Evolutionary conservation across 495 filamentous ascomycete species (phyloP), one percentile per base, ranked within the genome.

Genomic region (Penicillium robsamsonii): DNA sequence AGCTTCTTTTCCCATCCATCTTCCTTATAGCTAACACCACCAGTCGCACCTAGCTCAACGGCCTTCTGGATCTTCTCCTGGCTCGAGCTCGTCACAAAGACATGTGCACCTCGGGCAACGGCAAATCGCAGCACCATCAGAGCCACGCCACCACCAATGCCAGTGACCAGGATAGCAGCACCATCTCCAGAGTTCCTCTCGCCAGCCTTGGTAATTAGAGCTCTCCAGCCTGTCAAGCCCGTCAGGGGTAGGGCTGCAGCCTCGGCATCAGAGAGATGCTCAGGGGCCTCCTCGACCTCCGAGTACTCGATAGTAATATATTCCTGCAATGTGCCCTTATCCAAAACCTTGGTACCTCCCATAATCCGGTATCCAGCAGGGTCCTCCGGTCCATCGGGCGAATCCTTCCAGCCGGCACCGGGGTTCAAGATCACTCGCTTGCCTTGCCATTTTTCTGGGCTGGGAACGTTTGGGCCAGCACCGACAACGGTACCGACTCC

Each of bases 191-290:
- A 81, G 59, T 84, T 82, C 53, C 47, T 65, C 56, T 78, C 76
- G 0, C 76, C 81, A 35, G 77, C 80, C 66, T 93, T 97, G 2
- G 78, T 87, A 20, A 92, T 80, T 50, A 92, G 71, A 0, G 92
- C 92, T 33, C 92, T 76, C 88, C 89, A 97, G 11, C 78, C 92
- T n/a, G 92, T 97, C 60, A 96, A 65, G 0, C 91, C 92, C 0
- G 87, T 87, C 31, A 96, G 69, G 1, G 92, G 91, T 30, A 97
- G 61, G 13, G 89, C 90, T 0, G 91, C 92, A 0, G 87, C 90
- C 72, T 96, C 90, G 0, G 76, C 78, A 53, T 86, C 71, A 0
- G 72, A 77, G 8, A 97, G 72, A 72, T 96, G 89, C 50, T 65
- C 76, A 3, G 92, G 92, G 15, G 84, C 85, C 56, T 81, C 76